These are phyloP conservation scores for Arthrobotrys iridis DNA, from an alignment of 2,329 filamentous ascomycete genomes.

Conservation along the genomic window DNA sequence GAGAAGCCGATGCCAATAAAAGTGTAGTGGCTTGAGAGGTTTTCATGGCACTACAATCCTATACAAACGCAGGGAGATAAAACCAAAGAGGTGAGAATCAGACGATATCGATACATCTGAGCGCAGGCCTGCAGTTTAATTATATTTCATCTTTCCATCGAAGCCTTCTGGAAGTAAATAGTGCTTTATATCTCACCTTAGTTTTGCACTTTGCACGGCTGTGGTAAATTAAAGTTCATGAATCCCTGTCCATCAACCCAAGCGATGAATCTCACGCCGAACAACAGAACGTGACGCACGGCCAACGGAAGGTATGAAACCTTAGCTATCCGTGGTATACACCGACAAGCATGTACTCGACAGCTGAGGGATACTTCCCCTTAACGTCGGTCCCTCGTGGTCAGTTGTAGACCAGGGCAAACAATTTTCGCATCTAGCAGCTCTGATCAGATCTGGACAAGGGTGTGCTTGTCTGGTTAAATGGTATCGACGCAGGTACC, in stretches of 20 bases:
- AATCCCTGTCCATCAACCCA: not conserved
- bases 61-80: slow-evolving; percentile 4
- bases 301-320: not conserved
- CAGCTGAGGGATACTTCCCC: not conserved
- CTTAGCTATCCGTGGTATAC: slow-evolving; percentile 14
- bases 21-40: too few species aligned
- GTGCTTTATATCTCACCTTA: slow-evolving; percentile 1
- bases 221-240: not conserved
- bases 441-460: slow-evolving; percentile 1
- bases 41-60: not conserved
- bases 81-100: slow-evolving; percentile 5
- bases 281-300: not conserved
- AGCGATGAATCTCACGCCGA: not conserved
- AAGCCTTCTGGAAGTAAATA: not conserved
- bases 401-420: not conserved
- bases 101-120: not conserved
- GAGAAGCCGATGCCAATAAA: not conserved
- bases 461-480: slow-evolving; percentile 14
- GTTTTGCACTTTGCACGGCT: not conserved
- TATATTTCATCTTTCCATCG: not conserved
- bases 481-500: slow-evolving; percentile 20
- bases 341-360: not conserved
- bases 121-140: not conserved
- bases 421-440: slow-evolving; percentile 1
- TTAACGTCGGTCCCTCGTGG: too few species aligned